These are phyloP conservation scores for Aquilaria malaccensis DNA, from an alignment of 345 rosid genomes.

Conservation along the genomic window DNA sequence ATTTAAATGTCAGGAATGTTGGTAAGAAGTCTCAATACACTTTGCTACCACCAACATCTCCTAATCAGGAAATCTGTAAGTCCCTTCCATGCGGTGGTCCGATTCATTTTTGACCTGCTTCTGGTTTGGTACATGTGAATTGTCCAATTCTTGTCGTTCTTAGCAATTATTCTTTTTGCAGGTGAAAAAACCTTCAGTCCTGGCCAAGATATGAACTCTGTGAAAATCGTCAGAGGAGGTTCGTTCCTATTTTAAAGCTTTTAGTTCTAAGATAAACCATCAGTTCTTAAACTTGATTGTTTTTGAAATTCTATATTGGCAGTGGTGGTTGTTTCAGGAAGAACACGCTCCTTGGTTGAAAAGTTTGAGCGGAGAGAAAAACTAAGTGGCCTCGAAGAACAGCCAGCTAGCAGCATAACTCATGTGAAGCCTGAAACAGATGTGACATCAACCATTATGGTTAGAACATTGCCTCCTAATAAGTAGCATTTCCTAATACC, in stretches of 20 bases:
- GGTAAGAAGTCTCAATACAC: conserved; percentile 39
- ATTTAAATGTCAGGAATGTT: conserved; percentile 31
- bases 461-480: conserved; percentile 10
- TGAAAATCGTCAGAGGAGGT: conserved; percentile 95
- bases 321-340: conserved; percentile 88
- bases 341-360: conserved; percentile 89
- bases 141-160: neutral
- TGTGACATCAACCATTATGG: conserved; percentile 17
- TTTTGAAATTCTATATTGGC: conserved; percentile 29
- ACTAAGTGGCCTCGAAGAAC: conserved; percentile 30
- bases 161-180: conserved; percentile 25
- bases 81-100: conserved; percentile 11
- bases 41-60: conserved; percentile 38
- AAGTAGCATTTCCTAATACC: no score
- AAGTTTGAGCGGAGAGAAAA: conserved; percentile 76
- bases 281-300: conserved; percentile 16
- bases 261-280: conserved; percentile 9
- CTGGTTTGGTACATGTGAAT: neutral
- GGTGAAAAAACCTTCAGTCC: conserved; percentile 36
- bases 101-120: neutral
- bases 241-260: conserved; percentile 23
- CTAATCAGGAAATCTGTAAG: conserved; percentile 52
- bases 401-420: conserved; percentile 7
- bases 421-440: conserved; percentile 14
- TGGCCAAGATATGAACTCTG: conserved; percentile 35